Evolutionary conservation across 495 filamentous ascomycete species (phyloP).

Genomic region (Penicillium simplicissimum): DNA sequence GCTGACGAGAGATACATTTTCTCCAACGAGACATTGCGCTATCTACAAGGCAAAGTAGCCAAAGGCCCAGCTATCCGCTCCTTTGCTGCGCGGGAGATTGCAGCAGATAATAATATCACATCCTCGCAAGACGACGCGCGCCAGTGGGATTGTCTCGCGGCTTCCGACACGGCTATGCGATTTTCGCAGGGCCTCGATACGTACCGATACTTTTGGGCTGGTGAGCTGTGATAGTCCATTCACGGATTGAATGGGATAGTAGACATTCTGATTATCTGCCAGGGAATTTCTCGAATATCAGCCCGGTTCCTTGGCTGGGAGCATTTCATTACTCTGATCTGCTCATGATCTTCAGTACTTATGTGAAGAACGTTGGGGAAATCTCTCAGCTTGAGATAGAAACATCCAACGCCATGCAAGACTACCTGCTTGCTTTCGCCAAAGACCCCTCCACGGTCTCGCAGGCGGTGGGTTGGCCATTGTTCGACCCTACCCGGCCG

Average conservation of each 20-base stretch:
- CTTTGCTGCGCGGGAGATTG: constrained; percentile 44
- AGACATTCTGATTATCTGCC: background rate
- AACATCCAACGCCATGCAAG: constrained; percentile 43
- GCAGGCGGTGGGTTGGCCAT: constrained; percentile 1
- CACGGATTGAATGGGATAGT: constrained; percentile 26
- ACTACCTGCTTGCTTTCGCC: constrained; percentile 29
- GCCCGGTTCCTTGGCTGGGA: constrained; percentile 43
- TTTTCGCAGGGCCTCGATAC: constrained; percentile 17
- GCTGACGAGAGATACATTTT: constrained; percentile 28
- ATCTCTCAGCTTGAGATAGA: constrained; percentile 35
- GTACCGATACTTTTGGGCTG: constrained; percentile 23
- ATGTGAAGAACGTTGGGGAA: constrained; percentile 30
- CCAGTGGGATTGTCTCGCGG: constrained; percentile 11
- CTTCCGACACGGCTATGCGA: constrained; percentile 33
- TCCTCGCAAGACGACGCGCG: constrained; percentile 21
- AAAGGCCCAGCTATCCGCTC: constrained; percentile 40
- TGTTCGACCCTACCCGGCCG: constrained; percentile 2
- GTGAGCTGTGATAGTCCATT: constrained; percentile 11
- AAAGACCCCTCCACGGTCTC: constrained; percentile 17
- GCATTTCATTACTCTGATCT: constrained; percentile 50
- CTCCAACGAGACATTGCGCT: constrained; percentile 42
- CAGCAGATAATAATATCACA: constrained; percentile 34
- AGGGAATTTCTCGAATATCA: constrained; percentile 52
- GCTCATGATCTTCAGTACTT: constrained; percentile 46
- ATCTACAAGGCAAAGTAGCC: constrained; percentile 19